A percentile compares a stretch with the other conserved stretches of the same genome.
phyloP scores from a whole-genome alignment of 78 protist species.

The Dictyostelium capitatum region DNA sequence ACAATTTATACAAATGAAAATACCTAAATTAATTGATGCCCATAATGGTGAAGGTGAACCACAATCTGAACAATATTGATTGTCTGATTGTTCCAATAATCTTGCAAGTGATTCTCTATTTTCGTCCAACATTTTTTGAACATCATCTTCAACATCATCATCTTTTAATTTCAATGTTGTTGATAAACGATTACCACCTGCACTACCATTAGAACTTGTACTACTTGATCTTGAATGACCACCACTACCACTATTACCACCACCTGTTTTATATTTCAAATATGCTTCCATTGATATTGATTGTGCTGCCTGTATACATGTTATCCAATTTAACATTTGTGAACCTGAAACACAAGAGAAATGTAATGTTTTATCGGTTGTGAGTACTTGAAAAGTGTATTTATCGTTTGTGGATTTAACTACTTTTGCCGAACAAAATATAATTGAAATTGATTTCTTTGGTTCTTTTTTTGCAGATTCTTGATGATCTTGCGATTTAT shows the following conservation, averaged over 20 bases:
- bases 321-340: constrained; percentile 67
- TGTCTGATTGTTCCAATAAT: constrained; percentile 25
- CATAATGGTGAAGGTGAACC: constrained; percentile 84
- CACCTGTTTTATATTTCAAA: constrained; percentile 50
- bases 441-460: constrained; percentile 48
- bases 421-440: constrained; percentile 75
- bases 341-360: constrained; percentile 58
- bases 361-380: constrained; percentile 62
- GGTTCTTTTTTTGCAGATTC: constrained; percentile 41
- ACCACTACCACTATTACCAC: background rate
- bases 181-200: background rate
- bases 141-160: constrained; percentile 65
- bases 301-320: constrained; percentile 68
- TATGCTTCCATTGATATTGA: constrained; percentile 75
- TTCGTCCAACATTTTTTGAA: constrained; percentile 51
- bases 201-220: background rate
- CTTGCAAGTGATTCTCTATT: constrained; percentile 21
- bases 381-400: constrained; percentile 72
- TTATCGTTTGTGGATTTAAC: constrained; percentile 76
- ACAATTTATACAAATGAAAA: constrained; percentile 90
- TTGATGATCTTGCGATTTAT: constrained; percentile 67
- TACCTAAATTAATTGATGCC: constrained; percentile 88
- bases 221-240: constrained; percentile 5
- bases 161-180: constrained; percentile 9
- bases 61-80: constrained; percentile 82